Conservation (phyloP, 345 rosid genomes). For the Brassica carinata region DNA sequence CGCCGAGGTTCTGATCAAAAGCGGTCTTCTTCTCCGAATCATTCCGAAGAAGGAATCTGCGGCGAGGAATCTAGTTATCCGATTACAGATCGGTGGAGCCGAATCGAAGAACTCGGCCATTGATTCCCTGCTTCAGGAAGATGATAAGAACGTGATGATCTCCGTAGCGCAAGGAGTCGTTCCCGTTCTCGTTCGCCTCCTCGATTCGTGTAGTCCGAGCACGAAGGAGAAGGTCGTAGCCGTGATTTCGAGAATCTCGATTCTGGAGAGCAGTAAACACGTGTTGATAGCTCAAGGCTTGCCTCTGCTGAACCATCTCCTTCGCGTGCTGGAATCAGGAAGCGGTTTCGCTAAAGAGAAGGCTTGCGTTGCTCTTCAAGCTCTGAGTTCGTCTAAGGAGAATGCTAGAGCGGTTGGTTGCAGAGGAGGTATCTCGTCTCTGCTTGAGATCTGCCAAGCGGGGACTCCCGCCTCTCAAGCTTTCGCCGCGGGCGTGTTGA, state of each 20-base stretch:
- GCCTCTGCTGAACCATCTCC: slow-evolving; percentile 69
- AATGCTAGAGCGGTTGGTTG: slow-evolving; percentile 80
- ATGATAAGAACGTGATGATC: slow-evolving; percentile 89
- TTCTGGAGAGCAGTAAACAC: slow-evolving; percentile 77
- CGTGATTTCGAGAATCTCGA: slow-evolving; percentile 68
- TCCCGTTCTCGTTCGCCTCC: slow-evolving; percentile 67
- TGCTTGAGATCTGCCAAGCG: slow-evolving; percentile 72
- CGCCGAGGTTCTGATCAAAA: slow-evolving; percentile 60
- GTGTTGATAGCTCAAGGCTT: slow-evolving; percentile 76
- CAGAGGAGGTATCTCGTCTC: slow-evolving; percentile 85
- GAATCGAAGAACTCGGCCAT: slow-evolving; percentile 79
- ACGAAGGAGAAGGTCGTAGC: slow-evolving; percentile 77
- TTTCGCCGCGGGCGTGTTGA: slow-evolving; percentile 83
- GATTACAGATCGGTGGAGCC: slow-evolving; percentile 73
- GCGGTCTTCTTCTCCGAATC: slow-evolving; percentile 53
- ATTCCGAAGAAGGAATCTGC: slow-evolving; percentile 62
- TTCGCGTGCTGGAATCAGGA: slow-evolving; percentile 83
- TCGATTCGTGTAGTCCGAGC: slow-evolving; percentile 61
- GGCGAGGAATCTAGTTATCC: slow-evolving; percentile 64
- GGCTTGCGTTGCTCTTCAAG: slow-evolving; percentile 80
- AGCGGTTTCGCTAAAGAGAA: slow-evolving; percentile 82
- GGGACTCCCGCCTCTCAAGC: slow-evolving; percentile 91
- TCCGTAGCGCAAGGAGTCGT: slow-evolving; percentile 88
- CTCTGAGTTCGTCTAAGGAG: slow-evolving; percentile 70
- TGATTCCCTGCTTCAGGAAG: slow-evolving; percentile 62